Percentiles rank a stretch among this genome's conserved stretches.
phyloP scores from a whole-genome alignment of 108 stramenopile species.

The Chaetoceros muelleri region DNA sequence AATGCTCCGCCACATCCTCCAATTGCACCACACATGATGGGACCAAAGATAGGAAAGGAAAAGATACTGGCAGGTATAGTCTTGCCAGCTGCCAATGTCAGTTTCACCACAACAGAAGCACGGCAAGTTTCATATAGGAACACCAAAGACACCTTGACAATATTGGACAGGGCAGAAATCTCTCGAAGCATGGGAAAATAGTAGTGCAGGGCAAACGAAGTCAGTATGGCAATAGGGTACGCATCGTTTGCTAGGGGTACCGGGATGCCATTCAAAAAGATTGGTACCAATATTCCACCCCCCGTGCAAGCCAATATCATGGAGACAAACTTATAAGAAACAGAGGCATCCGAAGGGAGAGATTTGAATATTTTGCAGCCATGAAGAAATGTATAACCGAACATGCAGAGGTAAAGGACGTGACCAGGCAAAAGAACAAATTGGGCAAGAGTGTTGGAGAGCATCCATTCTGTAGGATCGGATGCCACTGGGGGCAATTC shows the following conservation, averaged over 20 bases:
- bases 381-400: conserved; percentile 72
- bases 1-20: conserved; percentile 85
- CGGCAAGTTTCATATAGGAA: conserved; percentile 60
- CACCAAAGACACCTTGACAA: conserved; percentile 38
- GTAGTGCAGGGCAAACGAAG: conserved; percentile 56
- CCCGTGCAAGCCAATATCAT: conserved; percentile 74
- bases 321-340: conserved; percentile 62
- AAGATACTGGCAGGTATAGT: conserved; percentile 60
- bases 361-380: conserved; percentile 67
- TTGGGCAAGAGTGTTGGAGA: conserved; percentile 54
- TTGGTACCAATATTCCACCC: conserved; percentile 82
- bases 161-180: conserved; percentile 37
- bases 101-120: conserved; percentile 60
- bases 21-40: conserved; percentile 83
- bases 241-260: conserved; percentile 73
- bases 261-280: conserved; percentile 69
- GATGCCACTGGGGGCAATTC: too few species aligned
- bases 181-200: conserved; percentile 73
- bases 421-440: conserved; percentile 64
- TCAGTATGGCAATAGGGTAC: conserved; percentile 66
- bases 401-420: conserved; percentile 63
- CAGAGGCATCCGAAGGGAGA: conserved; percentile 17
- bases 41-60: conserved; percentile 74
- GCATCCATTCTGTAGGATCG: conserved; percentile 73
- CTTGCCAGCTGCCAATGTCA: conserved; percentile 50